phyloP scores from a whole-genome alignment of 352 stramenopile genomes.

The Phytophthora cryptogea region DNA sequence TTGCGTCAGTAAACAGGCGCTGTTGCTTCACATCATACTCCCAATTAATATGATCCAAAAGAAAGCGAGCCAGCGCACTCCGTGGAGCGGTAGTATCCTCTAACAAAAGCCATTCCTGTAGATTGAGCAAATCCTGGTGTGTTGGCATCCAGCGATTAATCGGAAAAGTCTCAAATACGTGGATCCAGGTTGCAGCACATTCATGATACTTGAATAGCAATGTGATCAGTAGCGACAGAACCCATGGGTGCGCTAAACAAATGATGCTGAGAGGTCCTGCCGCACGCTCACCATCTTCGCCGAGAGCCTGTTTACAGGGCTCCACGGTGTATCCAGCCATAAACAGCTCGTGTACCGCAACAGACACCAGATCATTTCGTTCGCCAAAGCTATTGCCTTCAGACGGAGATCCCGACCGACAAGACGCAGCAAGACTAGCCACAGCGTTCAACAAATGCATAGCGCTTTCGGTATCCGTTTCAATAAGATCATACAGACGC shows the following conservation, averaged over 20 bases:
- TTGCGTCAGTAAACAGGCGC: constrained; percentile 65
- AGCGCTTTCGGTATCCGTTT: constrained; percentile 63
- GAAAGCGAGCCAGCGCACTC: constrained; percentile 68
- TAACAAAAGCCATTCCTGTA: constrained; percentile 85
- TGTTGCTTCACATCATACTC: constrained; percentile 72
- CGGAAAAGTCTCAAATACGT: constrained; percentile 86
- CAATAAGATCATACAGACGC: constrained; percentile 64
- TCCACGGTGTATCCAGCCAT: constrained; percentile 61
- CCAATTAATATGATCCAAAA: constrained; percentile 88
- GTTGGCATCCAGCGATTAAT: constrained; percentile 85
- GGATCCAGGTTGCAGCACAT: constrained; percentile 77
- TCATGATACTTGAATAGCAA: constrained; percentile 81
- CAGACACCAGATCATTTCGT: constrained; percentile 50
- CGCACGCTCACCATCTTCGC: constrained; percentile 53
- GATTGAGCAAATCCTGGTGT: constrained; percentile 58
- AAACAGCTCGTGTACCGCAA: constrained; percentile 73
- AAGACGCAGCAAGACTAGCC: constrained; percentile 55
- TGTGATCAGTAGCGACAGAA: constrained; percentile 64
- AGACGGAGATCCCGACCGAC: constrained; percentile 4
- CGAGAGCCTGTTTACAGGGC: constrained; percentile 47
- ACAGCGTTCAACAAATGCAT: constrained; percentile 77
- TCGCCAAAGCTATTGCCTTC: constrained; percentile 10
- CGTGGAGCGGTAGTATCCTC: constrained; percentile 67
- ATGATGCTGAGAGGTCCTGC: constrained; percentile 63
- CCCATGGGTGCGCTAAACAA: constrained; percentile 61